Percentiles rank a stretch among this genome's conserved stretches.
These are phyloP conservation scores for Teratosphaeria destructans DNA, from an alignment of 2,329 filamentous ascomycete genomes.

Conservation along the genomic window DNA sequence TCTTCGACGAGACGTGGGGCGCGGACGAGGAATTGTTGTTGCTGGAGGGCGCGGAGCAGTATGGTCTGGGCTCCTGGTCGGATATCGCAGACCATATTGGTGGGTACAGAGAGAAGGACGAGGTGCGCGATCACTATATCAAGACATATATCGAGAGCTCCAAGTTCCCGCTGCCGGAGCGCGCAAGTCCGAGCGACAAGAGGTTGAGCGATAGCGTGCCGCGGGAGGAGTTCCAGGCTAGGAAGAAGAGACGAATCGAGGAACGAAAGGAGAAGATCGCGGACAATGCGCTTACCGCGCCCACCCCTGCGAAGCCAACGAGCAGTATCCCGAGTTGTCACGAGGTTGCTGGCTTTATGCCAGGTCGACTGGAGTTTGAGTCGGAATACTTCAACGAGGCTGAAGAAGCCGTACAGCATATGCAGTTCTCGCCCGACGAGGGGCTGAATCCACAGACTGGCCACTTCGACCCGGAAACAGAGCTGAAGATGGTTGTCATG, in stretches of 20 bases:
- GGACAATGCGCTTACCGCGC: conserved; percentile 68
- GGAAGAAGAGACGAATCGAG: conserved; percentile 89
- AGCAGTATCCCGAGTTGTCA: conserved; percentile 92
- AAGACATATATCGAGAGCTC: conserved; percentile 75
- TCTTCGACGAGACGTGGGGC: conserved; percentile 90
- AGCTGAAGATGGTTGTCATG: conserved; percentile 95
- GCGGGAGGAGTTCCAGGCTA: conserved; percentile 82
- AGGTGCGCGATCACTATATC: conserved; percentile 90
- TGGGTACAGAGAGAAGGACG: conserved; percentile 85
- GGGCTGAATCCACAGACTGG: conserved; percentile 76
- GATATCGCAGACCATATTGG: conserved; percentile 98
- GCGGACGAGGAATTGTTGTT: conserved; percentile 93
- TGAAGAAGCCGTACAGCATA: conserved; percentile 93
- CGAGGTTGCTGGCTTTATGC: conserved; percentile 98
- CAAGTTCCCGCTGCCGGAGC: conserved; percentile 75
- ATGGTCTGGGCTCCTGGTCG: conserved; percentile 92
- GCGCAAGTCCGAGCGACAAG: conserved; percentile 73
- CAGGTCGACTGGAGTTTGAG: conserved; percentile 91
- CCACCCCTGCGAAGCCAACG: conserved; percentile 82
- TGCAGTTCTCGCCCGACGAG: conserved; percentile 96
- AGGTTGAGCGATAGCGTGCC: conserved; percentile 69
- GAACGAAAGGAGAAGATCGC: conserved; percentile 80
- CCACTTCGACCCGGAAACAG: conserved; percentile 88
- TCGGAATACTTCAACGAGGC: conserved; percentile 96
- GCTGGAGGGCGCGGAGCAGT: conserved; percentile 88